Evolutionary conservation across 768 basidiomycete genomes (phyloP).

Genomic region (Boletus sensibilis): DNA sequence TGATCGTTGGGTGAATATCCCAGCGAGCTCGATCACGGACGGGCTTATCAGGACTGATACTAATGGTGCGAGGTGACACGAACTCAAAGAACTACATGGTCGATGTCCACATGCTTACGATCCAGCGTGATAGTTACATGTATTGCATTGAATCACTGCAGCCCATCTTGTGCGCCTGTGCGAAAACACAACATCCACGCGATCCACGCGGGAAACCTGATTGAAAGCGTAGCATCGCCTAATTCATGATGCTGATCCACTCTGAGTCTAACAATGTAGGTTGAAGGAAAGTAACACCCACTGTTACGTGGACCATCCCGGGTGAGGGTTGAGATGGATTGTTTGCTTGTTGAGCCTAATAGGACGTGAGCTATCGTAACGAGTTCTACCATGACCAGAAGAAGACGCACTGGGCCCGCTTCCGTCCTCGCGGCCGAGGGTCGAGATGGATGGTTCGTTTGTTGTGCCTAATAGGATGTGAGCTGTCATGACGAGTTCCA

Average conservation of each 20-base stretch:
- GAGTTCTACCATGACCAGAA: neutral
- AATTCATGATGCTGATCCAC: neutral
- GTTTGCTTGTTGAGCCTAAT: neutral
- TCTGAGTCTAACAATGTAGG: no score
- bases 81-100: neutral
- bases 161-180: neutral
- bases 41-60: neutral
- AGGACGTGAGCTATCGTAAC: neutral
- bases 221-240: no score
- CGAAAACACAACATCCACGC: neutral
- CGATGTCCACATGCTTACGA: no score
- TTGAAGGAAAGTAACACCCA: no score
- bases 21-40: neutral
- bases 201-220: neutral
- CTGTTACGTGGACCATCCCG: neutral
- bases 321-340: neutral
- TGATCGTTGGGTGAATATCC: neutral
- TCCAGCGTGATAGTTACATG: no score
- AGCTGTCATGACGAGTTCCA: no score
- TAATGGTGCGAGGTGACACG: neutral
- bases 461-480: no score
- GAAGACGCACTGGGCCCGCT: no score
- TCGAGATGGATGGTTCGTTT: no score
- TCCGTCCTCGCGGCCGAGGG: no score
- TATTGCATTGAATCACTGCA: neutral